These are phyloP conservation scores for Aspergillus cejpii DNA, from an alignment of 2,329 filamentous ascomycete genomes.

Conservation along the genomic window DNA sequence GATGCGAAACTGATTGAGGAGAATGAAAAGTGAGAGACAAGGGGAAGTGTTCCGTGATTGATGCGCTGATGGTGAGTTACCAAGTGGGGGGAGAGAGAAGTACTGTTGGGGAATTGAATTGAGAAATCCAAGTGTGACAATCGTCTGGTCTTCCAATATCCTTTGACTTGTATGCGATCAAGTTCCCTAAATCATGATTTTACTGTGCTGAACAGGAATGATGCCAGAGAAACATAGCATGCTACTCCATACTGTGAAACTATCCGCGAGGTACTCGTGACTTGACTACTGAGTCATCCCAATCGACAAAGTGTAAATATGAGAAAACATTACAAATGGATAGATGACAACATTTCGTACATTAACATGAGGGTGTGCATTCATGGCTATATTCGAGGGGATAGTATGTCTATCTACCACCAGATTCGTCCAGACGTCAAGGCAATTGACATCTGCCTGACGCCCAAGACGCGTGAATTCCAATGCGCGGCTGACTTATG, in stretches of 20 bases:
- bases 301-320: no score
- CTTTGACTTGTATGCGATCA: no score
- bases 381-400: conserved; percentile 30
- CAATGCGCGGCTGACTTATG: conserved; percentile 12
- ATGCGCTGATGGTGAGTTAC: neutral
- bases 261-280: no score
- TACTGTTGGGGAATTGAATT: no score
- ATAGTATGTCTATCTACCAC: conserved; percentile 33
- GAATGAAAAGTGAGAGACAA: neutral
- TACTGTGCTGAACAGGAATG: no score
- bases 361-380: conserved; percentile 9
- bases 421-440: conserved; percentile 17
- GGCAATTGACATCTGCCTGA: conserved; percentile 13
- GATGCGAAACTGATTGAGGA: neutral
- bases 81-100: neutral
- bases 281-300: no score
- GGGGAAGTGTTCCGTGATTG: neutral
- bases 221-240: no score
- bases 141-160: no score
- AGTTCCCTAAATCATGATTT: no score
- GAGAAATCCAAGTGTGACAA: no score
- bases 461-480: neutral
- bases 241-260: no score
- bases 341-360: conserved; percentile 4
- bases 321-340: neutral